Evolutionary conservation across 2,329 filamentous ascomycete genomes (phyloP).

Genomic region (Drechmeria coniospora): DNA sequence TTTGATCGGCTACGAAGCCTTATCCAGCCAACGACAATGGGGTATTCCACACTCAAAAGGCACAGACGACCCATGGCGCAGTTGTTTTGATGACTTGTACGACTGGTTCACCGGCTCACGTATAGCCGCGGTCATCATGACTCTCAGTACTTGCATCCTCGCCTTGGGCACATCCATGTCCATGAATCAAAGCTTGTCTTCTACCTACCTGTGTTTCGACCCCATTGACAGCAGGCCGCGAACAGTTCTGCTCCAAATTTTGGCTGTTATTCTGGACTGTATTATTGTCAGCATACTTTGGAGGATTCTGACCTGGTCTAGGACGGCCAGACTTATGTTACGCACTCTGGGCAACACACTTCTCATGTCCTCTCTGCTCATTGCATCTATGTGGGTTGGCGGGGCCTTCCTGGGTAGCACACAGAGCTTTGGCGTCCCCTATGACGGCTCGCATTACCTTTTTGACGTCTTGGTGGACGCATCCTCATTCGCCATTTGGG

Average conservation of each 20-base stretch:
- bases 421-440: constrained; percentile 11
- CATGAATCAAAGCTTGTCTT: constrained; percentile 21
- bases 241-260: constrained; percentile 25
- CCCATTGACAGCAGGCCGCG: constrained; percentile 21
- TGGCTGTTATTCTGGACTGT: constrained; percentile 30
- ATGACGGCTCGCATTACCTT: constrained; percentile 29
- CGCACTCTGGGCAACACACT: constrained; percentile 28
- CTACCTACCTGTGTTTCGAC: constrained; percentile 36
- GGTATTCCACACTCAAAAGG: constrained; percentile 15
- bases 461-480: constrained; percentile 35
- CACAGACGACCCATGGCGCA: constrained; percentile 32
- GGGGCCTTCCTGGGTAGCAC: constrained; percentile 14
- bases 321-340: constrained; percentile 31
- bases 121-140: constrained; percentile 17
- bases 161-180: constrained; percentile 26
- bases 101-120: constrained; percentile 30
- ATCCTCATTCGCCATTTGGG: constrained; percentile 25
- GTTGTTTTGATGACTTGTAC: constrained; percentile 29
- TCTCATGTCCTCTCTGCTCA: constrained; percentile 21
- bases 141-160: constrained; percentile 22
- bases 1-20: constrained; percentile 28
- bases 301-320: constrained; percentile 35
- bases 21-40: constrained; percentile 19
- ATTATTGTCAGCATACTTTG: constrained; percentile 31
- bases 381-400: constrained; percentile 20